These are phyloP conservation scores for Ophiostoma triangulosporum DNA, from an alignment of 2,329 filamentous ascomycete genomes.

Conservation along the genomic window DNA sequence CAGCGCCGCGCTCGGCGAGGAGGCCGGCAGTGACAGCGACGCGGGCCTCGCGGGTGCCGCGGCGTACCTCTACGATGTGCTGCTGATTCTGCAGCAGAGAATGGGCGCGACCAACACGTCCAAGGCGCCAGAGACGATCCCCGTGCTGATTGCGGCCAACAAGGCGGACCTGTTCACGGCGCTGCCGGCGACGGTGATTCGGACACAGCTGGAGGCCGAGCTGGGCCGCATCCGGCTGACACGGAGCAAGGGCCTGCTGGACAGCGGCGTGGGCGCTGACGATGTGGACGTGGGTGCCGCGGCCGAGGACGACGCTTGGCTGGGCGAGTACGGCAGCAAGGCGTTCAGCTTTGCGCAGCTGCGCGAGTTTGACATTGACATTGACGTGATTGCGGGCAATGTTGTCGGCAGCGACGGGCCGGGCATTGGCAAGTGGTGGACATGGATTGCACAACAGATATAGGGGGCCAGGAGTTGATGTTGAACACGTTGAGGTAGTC, in stretches of 20 bases:
- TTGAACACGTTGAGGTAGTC: not conserved
- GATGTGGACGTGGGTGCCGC: constrained; percentile 30
- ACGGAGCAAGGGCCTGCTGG: constrained; percentile 66
- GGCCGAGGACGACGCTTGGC: constrained; percentile 66
- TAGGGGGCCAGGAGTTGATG: constrained; percentile 23
- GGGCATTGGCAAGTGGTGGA: constrained; percentile 76
- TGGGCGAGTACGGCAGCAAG: constrained; percentile 67
- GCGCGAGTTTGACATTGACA: constrained; percentile 66
- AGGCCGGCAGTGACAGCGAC: constrained; percentile 17
- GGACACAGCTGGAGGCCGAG: constrained; percentile 63
- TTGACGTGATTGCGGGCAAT: constrained; percentile 67
- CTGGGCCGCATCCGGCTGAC: constrained; percentile 65
- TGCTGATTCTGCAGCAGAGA: constrained; percentile 70
- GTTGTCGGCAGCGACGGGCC: constrained; percentile 47
- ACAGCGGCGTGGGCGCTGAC: constrained; percentile 60
- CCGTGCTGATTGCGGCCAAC: constrained; percentile 79
- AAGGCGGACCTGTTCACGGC: constrained; percentile 95
- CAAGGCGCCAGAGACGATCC: constrained; percentile 46
- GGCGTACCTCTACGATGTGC: constrained; percentile 74
- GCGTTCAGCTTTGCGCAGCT: constrained; percentile 71
- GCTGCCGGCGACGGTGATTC: constrained; percentile 64
- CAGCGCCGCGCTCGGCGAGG: constrained; percentile 50
- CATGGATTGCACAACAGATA: constrained; percentile 70
- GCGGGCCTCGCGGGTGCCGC: constrained; percentile 59
- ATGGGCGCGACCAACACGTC: constrained; percentile 22